A percentile compares a stretch with the other conserved stretches of the same genome.
Conservation (phyloP, 768 basidiomycete species). For the Psilocybe cyanescens region DNA sequence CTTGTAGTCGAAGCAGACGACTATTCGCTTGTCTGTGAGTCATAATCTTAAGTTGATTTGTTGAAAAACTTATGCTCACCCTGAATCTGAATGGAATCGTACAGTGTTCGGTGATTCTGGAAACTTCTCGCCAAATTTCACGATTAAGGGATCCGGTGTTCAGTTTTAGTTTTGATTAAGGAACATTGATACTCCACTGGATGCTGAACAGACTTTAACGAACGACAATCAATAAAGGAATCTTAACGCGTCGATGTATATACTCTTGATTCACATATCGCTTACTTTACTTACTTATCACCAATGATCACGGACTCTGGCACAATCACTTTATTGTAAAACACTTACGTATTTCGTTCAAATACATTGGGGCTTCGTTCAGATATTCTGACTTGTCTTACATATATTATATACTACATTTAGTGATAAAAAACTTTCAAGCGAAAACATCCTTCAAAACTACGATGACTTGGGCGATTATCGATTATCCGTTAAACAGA, state of each 20-base stretch:
- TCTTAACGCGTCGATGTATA: background rate
- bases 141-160: constrained; percentile 25
- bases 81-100: background rate
- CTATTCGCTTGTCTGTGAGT: constrained; percentile 46
- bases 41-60: background rate
- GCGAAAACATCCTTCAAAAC: constrained; percentile 52
- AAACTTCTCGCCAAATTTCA: constrained; percentile 37
- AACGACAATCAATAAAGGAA: background rate
- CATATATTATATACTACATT: background rate
- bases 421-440: background rate
- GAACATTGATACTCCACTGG: background rate
- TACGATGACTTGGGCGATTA: constrained; percentile 62
- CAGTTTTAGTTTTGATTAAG: constrained; percentile 3
- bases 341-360: background rate
- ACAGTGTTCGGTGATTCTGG: constrained; percentile 57
- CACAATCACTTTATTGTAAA: background rate
- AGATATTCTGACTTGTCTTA: background rate
- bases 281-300: background rate
- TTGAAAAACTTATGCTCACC: background rate
- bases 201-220: background rate
- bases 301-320: background rate
- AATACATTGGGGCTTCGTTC: background rate
- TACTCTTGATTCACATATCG: background rate
- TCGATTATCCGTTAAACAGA: constrained; percentile 41
- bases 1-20: constrained; percentile 32